These are phyloP conservation scores for Cystoisospora suis DNA, from an alignment of 169 alveolate species.

Conservation along the genomic window DNA sequence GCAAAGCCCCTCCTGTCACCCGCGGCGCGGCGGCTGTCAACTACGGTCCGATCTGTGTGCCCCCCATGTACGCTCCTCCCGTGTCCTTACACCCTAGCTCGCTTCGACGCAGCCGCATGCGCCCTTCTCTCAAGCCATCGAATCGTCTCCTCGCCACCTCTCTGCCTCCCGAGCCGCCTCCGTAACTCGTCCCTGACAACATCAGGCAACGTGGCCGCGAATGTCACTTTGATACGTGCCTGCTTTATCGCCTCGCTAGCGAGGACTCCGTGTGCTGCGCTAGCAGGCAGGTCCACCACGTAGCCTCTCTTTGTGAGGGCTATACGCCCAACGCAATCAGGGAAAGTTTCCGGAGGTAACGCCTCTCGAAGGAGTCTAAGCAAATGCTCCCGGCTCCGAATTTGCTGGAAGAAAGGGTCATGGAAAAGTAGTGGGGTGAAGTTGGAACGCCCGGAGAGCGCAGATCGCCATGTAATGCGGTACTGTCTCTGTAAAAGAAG, in stretches of 20 bases:
- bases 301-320: constrained; percentile 30
- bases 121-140: background rate
- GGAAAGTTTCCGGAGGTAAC: background rate
- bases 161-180: background rate
- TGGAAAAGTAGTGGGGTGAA: constrained; percentile 36
- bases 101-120: background rate
- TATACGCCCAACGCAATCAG: constrained; percentile 19
- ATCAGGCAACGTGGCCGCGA: background rate
- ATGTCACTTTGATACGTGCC: background rate
- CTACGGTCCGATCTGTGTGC: too few relatives aligned
- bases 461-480: constrained; percentile 44
- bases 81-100: background rate
- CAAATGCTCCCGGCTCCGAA: background rate
- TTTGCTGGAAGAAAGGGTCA: constrained; percentile 23
- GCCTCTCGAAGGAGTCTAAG: constrained; percentile 23
- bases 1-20: too few relatives aligned
- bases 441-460: constrained; percentile 36
- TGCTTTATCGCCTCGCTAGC: background rate
- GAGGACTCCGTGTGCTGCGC: constrained; percentile 14
- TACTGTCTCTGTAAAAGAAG: constrained; percentile 48
- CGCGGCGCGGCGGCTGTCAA: too few relatives aligned
- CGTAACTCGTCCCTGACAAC: background rate
- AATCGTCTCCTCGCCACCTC: background rate
- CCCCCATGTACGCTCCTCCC: too few relatives aligned
- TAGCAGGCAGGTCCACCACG: constrained; percentile 39